Evolutionary conservation across 1,284 basidiomycete genomes (phyloP).

Genomic region (Melampsora abietis-canadensis): DNA sequence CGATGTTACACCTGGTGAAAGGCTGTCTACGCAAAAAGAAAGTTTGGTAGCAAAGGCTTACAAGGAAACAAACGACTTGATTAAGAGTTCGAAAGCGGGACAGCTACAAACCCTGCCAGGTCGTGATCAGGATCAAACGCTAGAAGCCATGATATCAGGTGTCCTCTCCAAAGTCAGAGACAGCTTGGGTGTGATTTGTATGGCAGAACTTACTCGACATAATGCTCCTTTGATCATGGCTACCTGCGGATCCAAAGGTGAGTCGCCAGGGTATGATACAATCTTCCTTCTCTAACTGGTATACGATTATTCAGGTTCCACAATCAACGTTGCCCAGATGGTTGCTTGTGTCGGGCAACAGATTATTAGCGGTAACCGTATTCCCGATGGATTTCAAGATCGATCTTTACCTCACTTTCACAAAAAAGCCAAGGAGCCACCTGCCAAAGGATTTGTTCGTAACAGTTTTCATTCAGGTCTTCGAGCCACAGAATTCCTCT

Average conservation of each 20-base stretch:
- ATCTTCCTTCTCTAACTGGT: not conserved
- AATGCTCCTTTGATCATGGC: slow-evolving; percentile 99
- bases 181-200: slow-evolving; percentile 94
- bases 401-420: slow-evolving; percentile 96
- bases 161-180: slow-evolving; percentile 91
- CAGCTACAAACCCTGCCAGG: slow-evolving; percentile 93
- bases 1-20: slow-evolving; percentile 92
- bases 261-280: not conserved
- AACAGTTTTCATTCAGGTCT: slow-evolving; percentile 93
- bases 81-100: slow-evolving; percentile 84
- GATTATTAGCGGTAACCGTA: slow-evolving; percentile 95
- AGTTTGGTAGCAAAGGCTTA: slow-evolving; percentile 84
- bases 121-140: slow-evolving; percentile 92
- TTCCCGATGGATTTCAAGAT: slow-evolving; percentile 98
- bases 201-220: slow-evolving; percentile 91
- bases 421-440: slow-evolving; percentile 94
- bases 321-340: slow-evolving; percentile 99
- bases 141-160: slow-evolving; percentile 91
- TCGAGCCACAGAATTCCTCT: slow-evolving; percentile 93
- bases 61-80: slow-evolving; percentile 78
- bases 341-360: slow-evolving; percentile 99
- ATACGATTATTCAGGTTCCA: slow-evolving; percentile 62
- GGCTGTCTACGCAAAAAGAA: slow-evolving; percentile 77
- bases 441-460: slow-evolving; percentile 95
- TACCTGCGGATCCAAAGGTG: slow-evolving; percentile 91